These are phyloP conservation scores for Agrocybe praecox DNA, from an alignment of 768 basidiomycete species.

Conservation along the genomic window DNA sequence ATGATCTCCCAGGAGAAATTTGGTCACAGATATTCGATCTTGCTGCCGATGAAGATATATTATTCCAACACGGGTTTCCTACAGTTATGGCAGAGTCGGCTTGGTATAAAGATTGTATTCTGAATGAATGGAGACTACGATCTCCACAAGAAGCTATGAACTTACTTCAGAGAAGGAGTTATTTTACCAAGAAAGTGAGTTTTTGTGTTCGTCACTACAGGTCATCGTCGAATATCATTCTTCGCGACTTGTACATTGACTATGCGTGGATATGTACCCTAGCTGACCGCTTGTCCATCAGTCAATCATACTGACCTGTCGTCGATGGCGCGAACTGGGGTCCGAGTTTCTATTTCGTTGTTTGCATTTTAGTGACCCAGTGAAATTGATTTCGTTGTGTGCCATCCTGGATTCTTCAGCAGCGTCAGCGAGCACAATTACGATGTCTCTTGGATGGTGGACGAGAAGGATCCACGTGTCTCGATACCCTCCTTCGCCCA, in stretches of 20 bases:
- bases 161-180: constrained; percentile 59
- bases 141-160: constrained; percentile 62
- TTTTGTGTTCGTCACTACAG: not conserved
- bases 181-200: constrained; percentile 67
- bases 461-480: constrained; percentile 71
- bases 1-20: constrained; percentile 66
- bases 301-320: constrained; percentile 73
- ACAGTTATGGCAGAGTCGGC: constrained; percentile 63
- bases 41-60: constrained; percentile 70
- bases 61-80: constrained; percentile 63
- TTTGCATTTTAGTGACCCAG: constrained; percentile 66
- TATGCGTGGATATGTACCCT: too few relatives aligned
- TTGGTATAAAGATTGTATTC: constrained; percentile 56
- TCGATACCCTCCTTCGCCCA: constrained; percentile 42
- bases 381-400: constrained; percentile 54
- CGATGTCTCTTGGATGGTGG: constrained; percentile 68
- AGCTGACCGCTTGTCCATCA: constrained; percentile 24
- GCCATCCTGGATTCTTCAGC: constrained; percentile 50
- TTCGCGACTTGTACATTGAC: not conserved
- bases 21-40: constrained; percentile 72
- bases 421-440: constrained; percentile 32
- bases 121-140: constrained; percentile 57
- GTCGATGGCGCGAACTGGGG: constrained; percentile 60
- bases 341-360: constrained; percentile 70
- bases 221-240: not conserved